Conservation (phyloP, 2,329 filamentous ascomycete genomes). For the Botrytis squamosa region DNA sequence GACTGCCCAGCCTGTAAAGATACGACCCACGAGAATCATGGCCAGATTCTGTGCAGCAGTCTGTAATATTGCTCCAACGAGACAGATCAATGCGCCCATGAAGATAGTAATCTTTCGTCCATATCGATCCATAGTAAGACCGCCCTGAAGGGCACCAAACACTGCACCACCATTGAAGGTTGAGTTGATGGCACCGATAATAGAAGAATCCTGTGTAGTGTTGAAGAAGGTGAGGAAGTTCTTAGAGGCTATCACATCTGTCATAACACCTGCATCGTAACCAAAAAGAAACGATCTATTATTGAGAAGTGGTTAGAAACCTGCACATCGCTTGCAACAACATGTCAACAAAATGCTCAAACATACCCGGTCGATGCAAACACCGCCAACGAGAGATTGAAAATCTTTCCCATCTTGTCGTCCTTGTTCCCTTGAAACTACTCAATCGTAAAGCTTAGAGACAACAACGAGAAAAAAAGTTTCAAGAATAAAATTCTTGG, state of each 20-base stretch:
- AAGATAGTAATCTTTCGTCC: constrained; percentile 58
- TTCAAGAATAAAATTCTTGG: constrained; percentile 10
- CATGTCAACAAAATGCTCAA: not conserved
- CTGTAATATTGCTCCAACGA: constrained; percentile 59
- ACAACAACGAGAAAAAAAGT: not conserved
- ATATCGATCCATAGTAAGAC: constrained; percentile 54
- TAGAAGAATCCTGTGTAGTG: constrained; percentile 38
- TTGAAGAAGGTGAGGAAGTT: constrained; percentile 37
- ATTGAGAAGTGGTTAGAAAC: constrained; percentile 21
- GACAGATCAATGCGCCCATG: constrained; percentile 58
- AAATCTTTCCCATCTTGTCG: constrained; percentile 42
- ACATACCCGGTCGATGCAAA: constrained; percentile 44
- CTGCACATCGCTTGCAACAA: not conserved
- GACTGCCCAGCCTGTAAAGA: constrained; percentile 56
- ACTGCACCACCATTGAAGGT: constrained; percentile 62
- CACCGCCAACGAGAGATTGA: constrained; percentile 44
- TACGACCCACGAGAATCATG: constrained; percentile 59
- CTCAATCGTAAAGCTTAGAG: not conserved
- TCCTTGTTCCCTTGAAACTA: not conserved
- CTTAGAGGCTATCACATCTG: constrained; percentile 35
- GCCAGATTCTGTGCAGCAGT: constrained; percentile 53
- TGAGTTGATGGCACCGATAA: constrained; percentile 58
- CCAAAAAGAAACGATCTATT: constrained; percentile 43
- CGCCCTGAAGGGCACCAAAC: constrained; percentile 42
- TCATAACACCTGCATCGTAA: constrained; percentile 40